Conservation (phyloP, 306 rosid species). For the Lathyrus aphaca region DNA sequence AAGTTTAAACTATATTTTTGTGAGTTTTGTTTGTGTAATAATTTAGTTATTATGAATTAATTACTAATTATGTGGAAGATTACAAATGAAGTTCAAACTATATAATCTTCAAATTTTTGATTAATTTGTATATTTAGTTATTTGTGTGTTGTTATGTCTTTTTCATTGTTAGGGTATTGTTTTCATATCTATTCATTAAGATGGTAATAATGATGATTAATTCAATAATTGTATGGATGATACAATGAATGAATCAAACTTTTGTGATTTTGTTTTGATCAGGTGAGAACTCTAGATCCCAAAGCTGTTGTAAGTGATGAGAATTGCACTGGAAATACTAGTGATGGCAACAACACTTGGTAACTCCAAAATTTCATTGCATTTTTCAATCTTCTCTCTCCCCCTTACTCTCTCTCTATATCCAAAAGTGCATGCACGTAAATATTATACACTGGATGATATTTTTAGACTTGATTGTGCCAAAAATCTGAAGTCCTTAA, state of each 20-base stretch:
- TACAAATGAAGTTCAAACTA: not conserved
- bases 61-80: not conserved
- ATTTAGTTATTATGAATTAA: not conserved
- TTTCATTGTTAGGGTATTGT: conserved; percentile 46
- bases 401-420: not conserved
- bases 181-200: not conserved
- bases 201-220: conserved; percentile 9
- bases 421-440: conserved; percentile 48
- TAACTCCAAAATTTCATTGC: conserved; percentile 45
- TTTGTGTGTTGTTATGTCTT: conserved; percentile 30
- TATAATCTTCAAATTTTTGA: conserved; percentile 20
- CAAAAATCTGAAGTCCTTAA: no score
- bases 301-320: conserved; percentile 69
- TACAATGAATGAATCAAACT: not conserved
- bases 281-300: conserved; percentile 72
- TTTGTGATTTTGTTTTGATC: conserved; percentile 13
- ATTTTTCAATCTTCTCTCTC: not conserved
- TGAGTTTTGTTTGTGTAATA: not conserved
- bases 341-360: conserved; percentile 86
- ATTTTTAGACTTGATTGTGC: no score
- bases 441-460: not conserved
- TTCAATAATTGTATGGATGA: conserved; percentile 3
- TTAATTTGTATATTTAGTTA: not conserved
- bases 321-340: conserved; percentile 72
- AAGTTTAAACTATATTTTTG: not conserved